phyloP scores from a whole-genome alignment of 176 grass and related monocot species.

The Oryza coarctata region DNA sequence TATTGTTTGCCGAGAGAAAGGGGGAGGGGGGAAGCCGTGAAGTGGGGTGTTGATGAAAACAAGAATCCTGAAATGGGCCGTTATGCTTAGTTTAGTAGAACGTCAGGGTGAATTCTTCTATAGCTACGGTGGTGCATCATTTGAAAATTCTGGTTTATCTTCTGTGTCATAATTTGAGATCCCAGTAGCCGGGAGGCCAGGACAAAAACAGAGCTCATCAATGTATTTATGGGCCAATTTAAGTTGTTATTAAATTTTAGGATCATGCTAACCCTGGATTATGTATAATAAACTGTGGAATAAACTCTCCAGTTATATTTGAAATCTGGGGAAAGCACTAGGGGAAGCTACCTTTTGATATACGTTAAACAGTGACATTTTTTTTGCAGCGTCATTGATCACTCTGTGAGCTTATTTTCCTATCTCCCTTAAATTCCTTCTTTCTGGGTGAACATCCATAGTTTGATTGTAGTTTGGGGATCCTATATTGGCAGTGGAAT shows the following conservation, averaged over 20 bases:
- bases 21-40: neutral
- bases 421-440: neutral
- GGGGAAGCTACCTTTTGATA: neutral
- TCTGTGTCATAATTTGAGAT: neutral
- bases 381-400: neutral
- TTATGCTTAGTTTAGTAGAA: neutral
- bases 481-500: neutral
- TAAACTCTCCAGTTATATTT: slow-evolving; percentile 6
- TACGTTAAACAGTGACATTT: neutral
- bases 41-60: neutral
- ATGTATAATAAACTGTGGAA: neutral
- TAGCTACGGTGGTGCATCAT: neutral
- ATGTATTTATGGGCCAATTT: neutral
- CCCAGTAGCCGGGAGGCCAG: no score
- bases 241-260: neutral
- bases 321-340: neutral
- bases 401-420: neutral
- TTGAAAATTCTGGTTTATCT: neutral
- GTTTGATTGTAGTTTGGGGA: neutral
- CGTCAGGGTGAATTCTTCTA: neutral
- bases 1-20: neutral
- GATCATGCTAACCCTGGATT: neutral
- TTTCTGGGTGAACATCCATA: neutral
- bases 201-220: neutral
- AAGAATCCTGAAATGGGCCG: neutral